Evolutionary conservation across 1,139 yeast species (phyloP), one percentile per base, ranked within the genome.

Genomic region (Yamadazyma sp.): DNA sequence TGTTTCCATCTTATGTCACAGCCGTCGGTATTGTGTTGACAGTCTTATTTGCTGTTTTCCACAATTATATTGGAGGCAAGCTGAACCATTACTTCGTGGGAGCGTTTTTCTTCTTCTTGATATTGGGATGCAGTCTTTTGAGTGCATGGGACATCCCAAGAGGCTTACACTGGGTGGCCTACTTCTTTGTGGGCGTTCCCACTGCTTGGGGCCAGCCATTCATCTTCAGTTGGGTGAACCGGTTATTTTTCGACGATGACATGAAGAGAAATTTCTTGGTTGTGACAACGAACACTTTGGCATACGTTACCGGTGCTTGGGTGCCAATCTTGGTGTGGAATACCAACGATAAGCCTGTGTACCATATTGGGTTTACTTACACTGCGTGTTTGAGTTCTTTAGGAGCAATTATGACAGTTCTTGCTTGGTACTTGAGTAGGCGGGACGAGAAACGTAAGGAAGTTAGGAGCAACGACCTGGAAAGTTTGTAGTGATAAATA

Each of bases 271-370:
- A 23, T 77, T 20, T 20, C 8, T 20, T 20, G 22, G 22, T 20
- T 5, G 22, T 20, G 22, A 20, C 22, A 6, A 20, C 81, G 5
- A 77, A 77, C 48, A 66, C 73, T 8, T 55, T 75, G 37, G 79
- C 81, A 0, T 77, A 77, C 45, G 75, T 74, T 7, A 73, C 79
- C 0, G 62, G 64, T n/a, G 76, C 81, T 1, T 74, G 72, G 59
- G 69, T 67, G 11, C 70, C 72, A 1, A 64, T 75, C 36, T 55
- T 74, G 31, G 75, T 73, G 0, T 75, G 78, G 75, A 64, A 70
- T 46, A 69, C 81, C 11, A 50, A 54, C 11, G 75, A 72, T 38
- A 60, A 68, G 41, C 83, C 83, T 0, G 43, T 49, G 25, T 78
- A 76, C 55, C 61, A 53, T 43, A 59, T 66, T 38, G 83, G 83